Evolutionary conservation across 352 stramenopile genomes (phyloP), one percentile per base, ranked within the genome.

Genomic region (Phytophthora pini): DNA sequence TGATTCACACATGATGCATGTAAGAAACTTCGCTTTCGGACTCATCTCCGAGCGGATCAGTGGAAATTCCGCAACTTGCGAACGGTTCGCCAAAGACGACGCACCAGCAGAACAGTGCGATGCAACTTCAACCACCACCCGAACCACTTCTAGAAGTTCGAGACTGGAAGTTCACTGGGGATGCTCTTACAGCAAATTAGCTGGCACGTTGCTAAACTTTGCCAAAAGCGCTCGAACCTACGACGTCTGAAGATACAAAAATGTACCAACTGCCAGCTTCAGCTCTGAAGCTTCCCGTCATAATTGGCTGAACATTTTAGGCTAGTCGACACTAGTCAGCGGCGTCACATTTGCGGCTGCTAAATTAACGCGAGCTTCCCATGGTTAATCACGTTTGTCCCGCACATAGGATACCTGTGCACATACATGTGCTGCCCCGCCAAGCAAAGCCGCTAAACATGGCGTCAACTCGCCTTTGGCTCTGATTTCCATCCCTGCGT

Each of bases 91-190:
- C 55, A 70, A 61, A 70, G 56, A 70, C 62, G 26, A 45, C 41
- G 56, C 56, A 45, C 55, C 45, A 50, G 43, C 13, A 43, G 38
- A 43, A 43, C 39, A 56, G 12, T 32, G 38, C 20, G 24, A 56
- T 26, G n/a, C 39, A 66, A 61, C 47, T 70, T 70, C 62, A 70
- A 70, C 62, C 60, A 62, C 60, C 44, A 50, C 45, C 27, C 20
- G 46, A 52, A 29, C 46, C 15, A 24, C 46, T 50, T 50, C 27
- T 36, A 9, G 8, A 36, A 4, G 31, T 34, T 34, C 9, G 29
- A 34, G 7, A 4, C 9, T 36, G 8, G 9, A 36, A 36, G 7
- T 36, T 36, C 31, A 36, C 20, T 9, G 27, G 41, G 41, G 54
- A 54, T 61, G 43, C 54, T 53, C 26, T 17, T 12, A 9, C 27